Conservation (phyloP, 2,329 filamentous ascomycete species). For the Metarhizium anisopliae region DNA sequence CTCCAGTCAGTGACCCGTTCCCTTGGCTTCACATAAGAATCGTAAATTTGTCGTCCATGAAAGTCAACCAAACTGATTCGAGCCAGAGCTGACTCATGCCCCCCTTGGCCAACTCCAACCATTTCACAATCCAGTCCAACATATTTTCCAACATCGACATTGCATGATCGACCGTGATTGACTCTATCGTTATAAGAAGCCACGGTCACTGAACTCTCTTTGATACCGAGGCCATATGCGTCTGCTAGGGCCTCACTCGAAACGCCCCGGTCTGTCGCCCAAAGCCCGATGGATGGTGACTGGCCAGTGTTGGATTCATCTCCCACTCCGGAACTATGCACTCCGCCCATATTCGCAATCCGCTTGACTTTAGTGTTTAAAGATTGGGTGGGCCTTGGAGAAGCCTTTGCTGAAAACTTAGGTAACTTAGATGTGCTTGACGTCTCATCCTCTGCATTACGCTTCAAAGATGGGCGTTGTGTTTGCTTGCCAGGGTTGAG, state of each 20-base stretch:
- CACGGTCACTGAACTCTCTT: constrained; percentile 38
- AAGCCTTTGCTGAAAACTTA: constrained; percentile 13
- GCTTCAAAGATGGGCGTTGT: constrained; percentile 29
- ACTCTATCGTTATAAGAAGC: constrained; percentile 39
- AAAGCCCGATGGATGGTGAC: constrained; percentile 48
- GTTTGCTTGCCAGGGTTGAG: constrained; percentile 36
- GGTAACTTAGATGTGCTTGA: constrained; percentile 19
- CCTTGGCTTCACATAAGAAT: constrained; percentile 77
- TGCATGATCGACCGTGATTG: constrained; percentile 54
- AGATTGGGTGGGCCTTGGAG: constrained; percentile 3
- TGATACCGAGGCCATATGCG: constrained; percentile 49
- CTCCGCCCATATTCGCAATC: constrained; percentile 41
- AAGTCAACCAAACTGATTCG: constrained; percentile 89
- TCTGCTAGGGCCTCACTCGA: constrained; percentile 51
- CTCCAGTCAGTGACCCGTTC: constrained; percentile 84
- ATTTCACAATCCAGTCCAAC: constrained; percentile 95
- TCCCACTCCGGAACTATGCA: constrained; percentile 38
- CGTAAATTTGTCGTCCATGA: constrained; percentile 85
- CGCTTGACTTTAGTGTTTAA: constrained; percentile 8
- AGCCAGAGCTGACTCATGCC: constrained; percentile 67
- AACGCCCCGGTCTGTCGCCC: constrained; percentile 53
- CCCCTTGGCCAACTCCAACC: constrained; percentile 74
- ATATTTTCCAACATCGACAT: constrained; percentile 74
- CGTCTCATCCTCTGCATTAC: constrained; percentile 28
- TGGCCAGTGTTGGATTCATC: constrained; percentile 29